Conservation (phyloP, 176 grass and related monocot genomes). For the Canna indica region DNA sequence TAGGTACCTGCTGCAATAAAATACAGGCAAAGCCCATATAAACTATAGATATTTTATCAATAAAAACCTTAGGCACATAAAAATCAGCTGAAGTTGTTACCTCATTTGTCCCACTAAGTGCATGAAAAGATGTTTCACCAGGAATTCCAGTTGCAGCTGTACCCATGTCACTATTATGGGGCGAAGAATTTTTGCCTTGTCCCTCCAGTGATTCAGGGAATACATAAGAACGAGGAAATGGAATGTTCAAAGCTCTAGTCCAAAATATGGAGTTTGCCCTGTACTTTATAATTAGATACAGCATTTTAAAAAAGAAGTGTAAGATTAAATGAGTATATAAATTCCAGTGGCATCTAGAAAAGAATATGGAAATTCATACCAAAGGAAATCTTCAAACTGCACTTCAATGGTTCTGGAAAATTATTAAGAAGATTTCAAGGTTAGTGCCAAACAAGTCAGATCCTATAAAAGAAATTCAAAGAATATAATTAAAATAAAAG, state of each 20-base stretch:
- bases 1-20: not conserved
- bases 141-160: constrained; percentile 9
- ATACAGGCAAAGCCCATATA: not conserved
- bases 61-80: not conserved
- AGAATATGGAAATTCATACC: constrained; percentile 39
- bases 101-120: constrained; percentile 1
- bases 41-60: not conserved
- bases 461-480: not conserved
- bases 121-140: constrained; percentile 23
- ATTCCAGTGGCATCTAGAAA: not conserved
- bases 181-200: constrained; percentile 6
- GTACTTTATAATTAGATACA: not conserved
- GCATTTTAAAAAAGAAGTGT: not conserved
- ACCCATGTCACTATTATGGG: constrained; percentile 10
- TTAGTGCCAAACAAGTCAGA: constrained; percentile 1
- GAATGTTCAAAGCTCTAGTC: constrained; percentile 82
- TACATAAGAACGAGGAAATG: constrained; percentile 66
- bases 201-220: constrained; percentile 37
- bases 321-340: not conserved
- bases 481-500: not conserved
- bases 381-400: constrained; percentile 81
- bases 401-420: constrained; percentile 61
- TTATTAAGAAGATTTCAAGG: constrained; percentile 1
- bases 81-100: constrained; percentile 14
- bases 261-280: constrained; percentile 98